Evolutionary conservation across 176 grass and related monocot genomes (phyloP), one percentile per base, ranked within the genome.

Genomic region (Zizania latifolia): DNA sequence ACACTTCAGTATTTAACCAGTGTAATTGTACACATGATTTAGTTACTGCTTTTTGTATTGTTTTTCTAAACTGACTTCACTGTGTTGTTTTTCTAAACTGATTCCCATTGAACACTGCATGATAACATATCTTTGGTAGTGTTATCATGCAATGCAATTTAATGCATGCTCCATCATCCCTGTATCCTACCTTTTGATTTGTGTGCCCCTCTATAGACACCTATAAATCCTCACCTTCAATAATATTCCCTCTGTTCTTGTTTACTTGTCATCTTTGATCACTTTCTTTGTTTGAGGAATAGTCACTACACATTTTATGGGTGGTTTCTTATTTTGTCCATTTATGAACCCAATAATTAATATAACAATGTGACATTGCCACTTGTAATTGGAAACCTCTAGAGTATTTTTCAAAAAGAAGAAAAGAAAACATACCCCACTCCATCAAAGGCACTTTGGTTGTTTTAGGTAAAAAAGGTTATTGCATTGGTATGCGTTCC

Each of bases 31-130:
- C 13, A 61, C 1, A 77, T 15, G 62, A 31, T 60, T 31, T 6
- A 63, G 22, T 13, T 68, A 6, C 13, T 41, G 41, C 27, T 68
- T 70, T 72, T 19, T 14, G 4, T 66, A 26, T 53, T 28, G n/a
- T n/a, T n/a, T n/a, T n/a, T n/a, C n/a, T n/a, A n/a, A n/a, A n/a
- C n/a, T n/a, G n/a, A n/a, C n/a, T n/a, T n/a, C n/a, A n/a, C n/a
- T n/a, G n/a, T n/a, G n/a, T n/a, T 19, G 56, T 82, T 77, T 71
- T 82, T 65, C 6, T 58, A 32, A 51, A 78, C 10, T 33, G 19
- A 37, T 28, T 61, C 78, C 19, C 2, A 15, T 58, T 82, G 21
- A 45, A 60, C 17, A 50, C 36, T 30, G 24, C 17, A 32, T 51
- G 12, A 50, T 31, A 26, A 12, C 6, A 65, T n/a, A 32, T 68